Conservation (phyloP, 1,284 basidiomycete species). For the Rhodotorula sp. region DNA sequence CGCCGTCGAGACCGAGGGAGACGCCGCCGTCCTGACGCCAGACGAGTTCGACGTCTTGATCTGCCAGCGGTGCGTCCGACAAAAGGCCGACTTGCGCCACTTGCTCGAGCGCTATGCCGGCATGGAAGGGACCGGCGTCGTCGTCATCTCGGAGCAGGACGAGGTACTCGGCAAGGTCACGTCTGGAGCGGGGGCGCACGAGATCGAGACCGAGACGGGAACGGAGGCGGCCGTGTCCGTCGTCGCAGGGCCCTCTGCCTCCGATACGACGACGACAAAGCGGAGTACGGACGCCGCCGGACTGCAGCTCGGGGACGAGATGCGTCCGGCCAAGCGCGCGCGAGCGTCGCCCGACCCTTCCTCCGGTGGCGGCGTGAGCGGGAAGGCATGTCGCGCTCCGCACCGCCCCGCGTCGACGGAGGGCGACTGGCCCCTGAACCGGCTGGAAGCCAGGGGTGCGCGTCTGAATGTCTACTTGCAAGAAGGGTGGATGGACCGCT, state of each 20-base stretch:
- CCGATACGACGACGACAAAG: neutral
- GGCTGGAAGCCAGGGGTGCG: slow-evolving; percentile 11
- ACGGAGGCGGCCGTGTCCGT: neutral
- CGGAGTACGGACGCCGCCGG: neutral
- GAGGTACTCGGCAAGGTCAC: neutral
- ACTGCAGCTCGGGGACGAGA: too few relatives aligned
- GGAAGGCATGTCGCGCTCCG: neutral
- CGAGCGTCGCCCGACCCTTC: neutral
- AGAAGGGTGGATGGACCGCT: slow-evolving; percentile 48
- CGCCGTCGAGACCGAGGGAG: slow-evolving; percentile 6
- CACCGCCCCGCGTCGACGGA: neutral
- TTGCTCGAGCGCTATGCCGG: slow-evolving; percentile 39
- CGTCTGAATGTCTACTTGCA: slow-evolving; percentile 47
- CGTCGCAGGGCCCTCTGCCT: neutral
- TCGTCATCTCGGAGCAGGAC: slow-evolving; percentile 25
- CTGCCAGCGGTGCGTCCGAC: slow-evolving; percentile 37
- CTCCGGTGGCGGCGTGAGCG: neutral
- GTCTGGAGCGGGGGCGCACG: neutral
- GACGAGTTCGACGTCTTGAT: slow-evolving; percentile 44
- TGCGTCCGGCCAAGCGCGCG: neutral
- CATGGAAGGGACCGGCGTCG: slow-evolving; percentile 30
- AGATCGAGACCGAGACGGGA: neutral
- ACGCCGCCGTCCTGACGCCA: slow-evolving; percentile 17
- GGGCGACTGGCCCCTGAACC: slow-evolving; percentile 2
- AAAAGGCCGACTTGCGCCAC: slow-evolving; percentile 7